phyloP scores from a whole-genome alignment of 2,329 filamentous ascomycete genomes.

The Epichloe aotearoae region DNA sequence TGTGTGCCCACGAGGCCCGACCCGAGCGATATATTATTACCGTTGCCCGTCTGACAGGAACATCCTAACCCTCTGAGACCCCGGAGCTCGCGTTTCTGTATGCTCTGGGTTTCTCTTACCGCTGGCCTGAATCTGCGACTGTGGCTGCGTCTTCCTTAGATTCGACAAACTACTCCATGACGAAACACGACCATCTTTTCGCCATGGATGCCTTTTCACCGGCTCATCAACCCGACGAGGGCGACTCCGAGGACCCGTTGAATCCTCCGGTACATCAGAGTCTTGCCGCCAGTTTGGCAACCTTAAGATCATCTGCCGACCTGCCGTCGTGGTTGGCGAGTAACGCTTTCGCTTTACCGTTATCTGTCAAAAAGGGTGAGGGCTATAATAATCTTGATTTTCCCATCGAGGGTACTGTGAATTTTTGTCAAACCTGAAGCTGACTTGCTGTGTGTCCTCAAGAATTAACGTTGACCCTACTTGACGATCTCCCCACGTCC shows the following conservation, averaged over 20 bases:
- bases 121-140: background rate
- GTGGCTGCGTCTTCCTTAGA: background rate
- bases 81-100: background rate
- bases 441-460: background rate
- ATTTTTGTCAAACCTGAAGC: slow-evolving; percentile 5
- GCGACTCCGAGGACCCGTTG: slow-evolving; percentile 68
- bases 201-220: slow-evolving; percentile 35
- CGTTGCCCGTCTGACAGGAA: background rate
- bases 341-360: slow-evolving; percentile 35
- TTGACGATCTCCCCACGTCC: slow-evolving; percentile 67
- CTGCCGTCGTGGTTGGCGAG: slow-evolving; percentile 36
- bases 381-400: slow-evolving; percentile 22
- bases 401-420: slow-evolving; percentile 3
- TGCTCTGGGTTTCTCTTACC: background rate
- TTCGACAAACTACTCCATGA: slow-evolving; percentile 10
- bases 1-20: background rate
- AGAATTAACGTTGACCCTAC: slow-evolving; percentile 72
- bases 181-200: slow-evolving; percentile 14
- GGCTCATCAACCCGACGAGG: slow-evolving; percentile 59
- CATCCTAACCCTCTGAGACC: background rate
- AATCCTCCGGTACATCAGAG: slow-evolving; percentile 26
- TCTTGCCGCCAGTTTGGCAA: slow-evolving; percentile 20
- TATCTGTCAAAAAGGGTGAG: slow-evolving; percentile 28
- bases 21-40: background rate
- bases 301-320: slow-evolving; percentile 27